Evolutionary conservation across 148 eudicot species (phyloP).

Genomic region (Rhododendron mucronatum): DNA sequence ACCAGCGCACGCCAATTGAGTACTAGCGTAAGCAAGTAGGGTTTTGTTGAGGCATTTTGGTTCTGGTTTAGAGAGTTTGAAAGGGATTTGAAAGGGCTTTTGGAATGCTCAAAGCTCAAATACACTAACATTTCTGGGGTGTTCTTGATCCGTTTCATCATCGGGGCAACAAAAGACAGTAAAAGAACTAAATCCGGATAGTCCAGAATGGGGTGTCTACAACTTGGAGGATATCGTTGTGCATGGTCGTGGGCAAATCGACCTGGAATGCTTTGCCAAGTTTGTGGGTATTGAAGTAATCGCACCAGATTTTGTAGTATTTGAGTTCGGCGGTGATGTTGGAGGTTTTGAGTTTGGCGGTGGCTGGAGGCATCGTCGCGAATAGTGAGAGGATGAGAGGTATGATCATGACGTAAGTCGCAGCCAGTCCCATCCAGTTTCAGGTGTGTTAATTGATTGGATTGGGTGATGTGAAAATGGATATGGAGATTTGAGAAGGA

Average conservation of each 20-base stretch:
- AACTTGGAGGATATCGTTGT: slow-evolving; percentile 57
- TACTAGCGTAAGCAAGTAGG: too few species aligned
- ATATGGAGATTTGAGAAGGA: neutral
- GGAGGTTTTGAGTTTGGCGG: neutral
- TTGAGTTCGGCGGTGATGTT: neutral
- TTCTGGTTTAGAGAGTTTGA: too few species aligned
- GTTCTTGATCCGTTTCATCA: too few species aligned
- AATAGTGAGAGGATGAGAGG: neutral
- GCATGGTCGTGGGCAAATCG: slow-evolving; percentile 10
- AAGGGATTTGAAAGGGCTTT: too few species aligned
- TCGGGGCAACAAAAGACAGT: too few species aligned
- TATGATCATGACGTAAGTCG: neutral
- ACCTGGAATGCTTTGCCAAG: slow-evolving; percentile 12
- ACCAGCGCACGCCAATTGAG: too few species aligned
- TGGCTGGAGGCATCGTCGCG: neutral
- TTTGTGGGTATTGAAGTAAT: neutral
- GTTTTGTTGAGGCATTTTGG: too few species aligned
- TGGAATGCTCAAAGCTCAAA: too few species aligned
- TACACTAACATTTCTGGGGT: too few species aligned
- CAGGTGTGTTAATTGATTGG: neutral
- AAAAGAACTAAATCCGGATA: too few species aligned
- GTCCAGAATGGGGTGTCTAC: too few species aligned
- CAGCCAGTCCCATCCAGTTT: neutral
- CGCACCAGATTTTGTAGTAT: neutral
- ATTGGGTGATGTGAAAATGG: neutral